Evolutionary conservation across 2,329 filamentous ascomycete genomes (phyloP).

Genomic region (Mollisiaceae sp.): DNA sequence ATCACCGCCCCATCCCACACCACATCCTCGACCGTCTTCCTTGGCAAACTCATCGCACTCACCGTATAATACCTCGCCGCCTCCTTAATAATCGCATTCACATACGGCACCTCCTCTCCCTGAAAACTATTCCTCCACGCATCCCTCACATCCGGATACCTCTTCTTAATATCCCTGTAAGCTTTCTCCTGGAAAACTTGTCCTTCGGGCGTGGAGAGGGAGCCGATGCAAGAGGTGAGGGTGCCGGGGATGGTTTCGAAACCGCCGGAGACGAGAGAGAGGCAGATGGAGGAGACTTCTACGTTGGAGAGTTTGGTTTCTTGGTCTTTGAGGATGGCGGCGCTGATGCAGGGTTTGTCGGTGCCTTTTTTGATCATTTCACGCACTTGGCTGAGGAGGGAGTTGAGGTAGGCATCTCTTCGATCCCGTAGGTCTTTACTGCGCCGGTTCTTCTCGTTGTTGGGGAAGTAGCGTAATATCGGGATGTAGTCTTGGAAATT

Average conservation of each 20-base stretch:
- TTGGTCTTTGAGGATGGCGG: constrained; percentile 58
- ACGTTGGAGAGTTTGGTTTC: constrained; percentile 58
- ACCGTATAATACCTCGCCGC: constrained; percentile 59
- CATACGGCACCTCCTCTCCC: constrained; percentile 55
- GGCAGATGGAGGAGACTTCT: constrained; percentile 58
- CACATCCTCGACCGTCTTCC: constrained; percentile 56
- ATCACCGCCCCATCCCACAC: constrained; percentile 57
- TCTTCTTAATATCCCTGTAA: constrained; percentile 55
- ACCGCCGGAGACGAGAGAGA: constrained; percentile 57
- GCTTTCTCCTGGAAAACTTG: constrained; percentile 58
- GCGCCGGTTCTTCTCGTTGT: constrained; percentile 55
- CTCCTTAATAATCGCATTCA: constrained; percentile 56
- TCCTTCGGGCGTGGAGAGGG: constrained; percentile 52
- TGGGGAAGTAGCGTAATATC: constrained; percentile 54
- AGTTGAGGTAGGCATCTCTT: constrained; percentile 55
- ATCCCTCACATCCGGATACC: constrained; percentile 51
- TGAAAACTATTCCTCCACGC: constrained; percentile 52
- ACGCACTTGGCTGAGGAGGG: constrained; percentile 54
- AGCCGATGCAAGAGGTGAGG: constrained; percentile 56
- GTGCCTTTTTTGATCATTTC: constrained; percentile 56
- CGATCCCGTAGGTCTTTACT: constrained; percentile 53
- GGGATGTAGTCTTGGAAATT: constrained; percentile 61
- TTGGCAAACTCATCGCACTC: constrained; percentile 56
- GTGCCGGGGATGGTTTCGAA: constrained; percentile 61
- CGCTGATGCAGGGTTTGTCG: constrained; percentile 59